These are phyloP conservation scores for Backusella macrospora DNA, from an alignment of 192 early-diverging fungal species.

Conservation along the genomic window DNA sequence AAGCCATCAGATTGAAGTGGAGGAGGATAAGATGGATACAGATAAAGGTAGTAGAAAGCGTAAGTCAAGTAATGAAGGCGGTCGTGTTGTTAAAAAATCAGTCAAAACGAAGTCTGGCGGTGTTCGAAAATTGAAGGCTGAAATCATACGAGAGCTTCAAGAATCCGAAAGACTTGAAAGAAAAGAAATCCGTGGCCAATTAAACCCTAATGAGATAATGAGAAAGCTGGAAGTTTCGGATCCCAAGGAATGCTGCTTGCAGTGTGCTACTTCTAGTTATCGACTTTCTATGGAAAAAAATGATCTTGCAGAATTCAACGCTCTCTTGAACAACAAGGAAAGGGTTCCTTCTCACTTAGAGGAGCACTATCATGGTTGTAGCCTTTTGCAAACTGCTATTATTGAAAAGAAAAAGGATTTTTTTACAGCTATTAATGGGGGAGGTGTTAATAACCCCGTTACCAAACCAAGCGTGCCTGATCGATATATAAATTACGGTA, in stretches of 20 bases:
- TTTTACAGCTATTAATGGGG: neutral
- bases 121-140: slow-evolving; percentile 10
- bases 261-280: slow-evolving; percentile 48
- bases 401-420: slow-evolving; percentile 12
- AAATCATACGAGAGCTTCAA: neutral
- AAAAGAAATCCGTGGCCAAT: neutral
- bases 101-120: neutral
- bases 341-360: slow-evolving; percentile 2
- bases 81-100: neutral
- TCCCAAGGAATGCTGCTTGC: slow-evolving; percentile 44
- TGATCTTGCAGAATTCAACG: slow-evolving; percentile 20
- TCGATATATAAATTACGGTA: neutral
- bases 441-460: neutral
- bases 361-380: slow-evolving; percentile 12
- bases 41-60: neutral
- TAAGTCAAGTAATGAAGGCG: neutral
- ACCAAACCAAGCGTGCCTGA: slow-evolving; percentile 9
- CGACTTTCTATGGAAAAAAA: slow-evolving; percentile 33
- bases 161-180: neutral
- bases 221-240: neutral
- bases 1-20: neutral
- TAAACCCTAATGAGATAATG: neutral
- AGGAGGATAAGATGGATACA: neutral
- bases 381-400: slow-evolving; percentile 20
- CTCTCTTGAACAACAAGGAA: neutral